Percentiles rank a stretch among this genome's conserved stretches.
Evolutionary conservation across 2,329 filamentous ascomycete species (phyloP).

Genomic region (Cladophialophora exuberans): DNA sequence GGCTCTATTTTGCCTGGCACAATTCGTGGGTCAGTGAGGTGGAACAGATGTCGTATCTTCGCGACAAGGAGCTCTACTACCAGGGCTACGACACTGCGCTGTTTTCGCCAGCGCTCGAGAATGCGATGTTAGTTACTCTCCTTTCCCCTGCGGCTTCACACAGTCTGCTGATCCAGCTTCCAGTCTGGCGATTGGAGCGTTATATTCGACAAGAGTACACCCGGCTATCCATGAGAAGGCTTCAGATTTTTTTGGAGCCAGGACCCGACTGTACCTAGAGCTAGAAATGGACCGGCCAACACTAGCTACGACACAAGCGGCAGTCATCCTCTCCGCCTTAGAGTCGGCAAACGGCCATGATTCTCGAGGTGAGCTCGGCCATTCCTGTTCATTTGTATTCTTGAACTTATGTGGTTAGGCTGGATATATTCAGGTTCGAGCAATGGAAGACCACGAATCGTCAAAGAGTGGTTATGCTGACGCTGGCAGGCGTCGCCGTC

Average conservation of each 20-base stretch:
- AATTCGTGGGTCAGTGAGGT: conserved; percentile 51
- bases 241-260: conserved; percentile 35
- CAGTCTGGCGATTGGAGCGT: conserved; percentile 7
- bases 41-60: conserved; percentile 45
- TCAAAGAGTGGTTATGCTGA: background rate
- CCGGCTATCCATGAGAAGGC: conserved; percentile 2
- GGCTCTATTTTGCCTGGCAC: conserved; percentile 54
- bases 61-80: background rate
- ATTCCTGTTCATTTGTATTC: background rate
- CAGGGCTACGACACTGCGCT: conserved; percentile 42
- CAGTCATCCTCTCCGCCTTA: conserved; percentile 50
- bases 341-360: conserved; percentile 50
- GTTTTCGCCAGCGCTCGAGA: conserved; percentile 46
- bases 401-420: conserved; percentile 1
- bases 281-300: conserved; percentile 53
- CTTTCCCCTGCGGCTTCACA: too few species aligned
- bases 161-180: too few species aligned
- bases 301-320: conserved; percentile 52
- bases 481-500: conserved; percentile 46
- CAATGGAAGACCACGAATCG: background rate
- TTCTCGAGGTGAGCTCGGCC: conserved; percentile 47
- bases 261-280: conserved; percentile 50
- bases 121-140: conserved; percentile 43
- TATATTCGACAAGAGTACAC: background rate
- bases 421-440: conserved; percentile 13